Evolutionary conservation across 495 filamentous ascomycete species (phyloP).

Genomic region (Penicillium simplicissimum): DNA sequence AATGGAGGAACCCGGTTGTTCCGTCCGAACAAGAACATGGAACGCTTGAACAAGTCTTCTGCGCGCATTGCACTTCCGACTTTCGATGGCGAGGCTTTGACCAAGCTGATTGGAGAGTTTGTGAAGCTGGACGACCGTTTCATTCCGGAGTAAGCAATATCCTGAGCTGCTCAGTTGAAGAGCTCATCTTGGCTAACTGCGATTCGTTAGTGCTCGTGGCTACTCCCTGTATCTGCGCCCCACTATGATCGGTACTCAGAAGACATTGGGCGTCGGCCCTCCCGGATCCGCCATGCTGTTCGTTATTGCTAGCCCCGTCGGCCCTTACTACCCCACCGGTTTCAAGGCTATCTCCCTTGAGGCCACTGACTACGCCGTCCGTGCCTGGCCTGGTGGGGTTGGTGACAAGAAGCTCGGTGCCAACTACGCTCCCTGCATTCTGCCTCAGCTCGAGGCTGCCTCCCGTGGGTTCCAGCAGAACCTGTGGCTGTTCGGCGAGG

Average conservation of each 20-base stretch:
- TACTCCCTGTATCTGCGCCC: slow-evolving; percentile 95
- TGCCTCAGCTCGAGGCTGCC: slow-evolving; percentile 89
- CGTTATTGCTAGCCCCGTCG: slow-evolving; percentile 94
- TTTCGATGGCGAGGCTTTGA: slow-evolving; percentile 69
- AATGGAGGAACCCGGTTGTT: slow-evolving; percentile 78
- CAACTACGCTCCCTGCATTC: slow-evolving; percentile 95
- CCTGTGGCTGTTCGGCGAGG: slow-evolving; percentile 92
- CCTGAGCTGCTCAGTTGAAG: neutral
- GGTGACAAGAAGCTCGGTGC: slow-evolving; percentile 97
- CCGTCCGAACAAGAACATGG: slow-evolving; percentile 97
- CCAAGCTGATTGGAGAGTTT: slow-evolving; percentile 76
- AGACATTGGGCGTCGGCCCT: slow-evolving; percentile 85
- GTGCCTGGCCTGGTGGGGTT: slow-evolving; percentile 95
- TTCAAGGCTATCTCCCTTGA: slow-evolving; percentile 96
- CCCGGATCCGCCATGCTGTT: slow-evolving; percentile 90
- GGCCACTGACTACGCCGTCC: slow-evolving; percentile 90
- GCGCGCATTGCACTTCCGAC: slow-evolving; percentile 89
- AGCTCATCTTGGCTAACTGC: slow-evolving; percentile 16
- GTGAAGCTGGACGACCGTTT: slow-evolving; percentile 80
- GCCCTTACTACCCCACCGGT: slow-evolving; percentile 95
- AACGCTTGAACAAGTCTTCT: slow-evolving; percentile 82
- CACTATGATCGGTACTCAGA: slow-evolving; percentile 95
- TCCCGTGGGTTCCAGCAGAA: slow-evolving; percentile 94
- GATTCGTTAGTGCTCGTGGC: slow-evolving; percentile 56
- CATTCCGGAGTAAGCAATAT: slow-evolving; percentile 65